phyloP scores from a whole-genome alignment of 2,329 filamentous ascomycete species.

The Lachnellula occidentalis region DNA sequence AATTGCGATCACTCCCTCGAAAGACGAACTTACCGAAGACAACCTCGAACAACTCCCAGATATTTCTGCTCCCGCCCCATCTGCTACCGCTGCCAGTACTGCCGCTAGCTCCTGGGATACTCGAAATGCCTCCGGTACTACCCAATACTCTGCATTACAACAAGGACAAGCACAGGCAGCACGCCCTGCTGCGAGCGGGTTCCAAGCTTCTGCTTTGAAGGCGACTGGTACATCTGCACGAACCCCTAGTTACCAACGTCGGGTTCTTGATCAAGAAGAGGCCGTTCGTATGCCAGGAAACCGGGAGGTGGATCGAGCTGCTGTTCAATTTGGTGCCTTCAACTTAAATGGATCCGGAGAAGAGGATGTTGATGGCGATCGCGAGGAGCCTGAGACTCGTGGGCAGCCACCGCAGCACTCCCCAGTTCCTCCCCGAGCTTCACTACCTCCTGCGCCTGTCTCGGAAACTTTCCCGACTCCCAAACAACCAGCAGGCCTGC shows the following conservation, averaged over 20 bases:
- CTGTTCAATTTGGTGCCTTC: constrained; percentile 95
- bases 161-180: constrained; percentile 49
- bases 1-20: constrained; percentile 59
- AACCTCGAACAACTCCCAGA: constrained; percentile 91
- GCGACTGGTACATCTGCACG: constrained; percentile 59
- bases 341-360: constrained; percentile 72
- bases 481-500: constrained; percentile 40
- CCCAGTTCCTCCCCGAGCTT: constrained; percentile 78
- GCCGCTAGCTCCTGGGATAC: constrained; percentile 80
- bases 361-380: constrained; percentile 87
- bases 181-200: constrained; percentile 61
- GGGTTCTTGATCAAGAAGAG: constrained; percentile 90
- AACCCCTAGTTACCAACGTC: constrained; percentile 75
- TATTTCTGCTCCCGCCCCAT: constrained; percentile 68
- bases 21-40: constrained; percentile 80
- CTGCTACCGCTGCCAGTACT: constrained; percentile 83
- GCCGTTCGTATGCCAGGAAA: constrained; percentile 98
- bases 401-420: constrained; percentile 91
- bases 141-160: constrained; percentile 59
- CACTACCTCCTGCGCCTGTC: constrained; percentile 68
- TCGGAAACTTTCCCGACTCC: constrained; percentile 49
- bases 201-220: constrained; percentile 76
- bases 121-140: constrained; percentile 59
- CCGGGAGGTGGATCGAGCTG: constrained; percentile 85
- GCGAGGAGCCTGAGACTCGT: constrained; percentile 91